Percentiles rank a stretch among this genome's conserved stretches.
Evolutionary conservation across 257 asterid genomes (phyloP).

Genomic region (Vinca minor): DNA sequence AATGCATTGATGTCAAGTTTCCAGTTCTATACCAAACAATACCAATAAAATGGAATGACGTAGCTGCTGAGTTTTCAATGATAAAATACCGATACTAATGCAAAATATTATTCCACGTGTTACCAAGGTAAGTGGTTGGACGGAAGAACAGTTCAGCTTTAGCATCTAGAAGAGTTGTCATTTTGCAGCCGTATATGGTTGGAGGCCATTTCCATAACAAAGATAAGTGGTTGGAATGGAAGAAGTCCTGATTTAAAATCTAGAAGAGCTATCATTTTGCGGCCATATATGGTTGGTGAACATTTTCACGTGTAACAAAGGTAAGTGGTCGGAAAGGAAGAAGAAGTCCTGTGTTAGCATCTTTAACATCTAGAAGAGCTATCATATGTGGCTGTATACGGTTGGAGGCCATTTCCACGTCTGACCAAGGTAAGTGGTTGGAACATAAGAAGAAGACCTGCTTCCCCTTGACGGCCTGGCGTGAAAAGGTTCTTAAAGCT

Average conservation of each 20-base stretch:
- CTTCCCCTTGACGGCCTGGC: background rate
- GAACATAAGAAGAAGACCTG: background rate
- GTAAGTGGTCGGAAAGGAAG: too few species aligned
- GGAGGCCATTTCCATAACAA: background rate
- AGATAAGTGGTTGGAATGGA: too few species aligned
- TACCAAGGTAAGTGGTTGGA: too few species aligned
- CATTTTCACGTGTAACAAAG: too few species aligned
- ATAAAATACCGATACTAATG: background rate
- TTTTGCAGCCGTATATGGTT: background rate
- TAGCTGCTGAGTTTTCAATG: background rate
- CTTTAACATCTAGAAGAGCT: background rate
- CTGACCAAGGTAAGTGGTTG: background rate
- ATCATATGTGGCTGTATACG: background rate
- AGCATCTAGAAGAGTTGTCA: background rate
- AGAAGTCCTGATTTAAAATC: too few species aligned
- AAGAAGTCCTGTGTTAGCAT: too few species aligned
- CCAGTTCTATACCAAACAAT: background rate
- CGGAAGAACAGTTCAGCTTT: background rate
- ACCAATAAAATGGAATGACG: background rate
- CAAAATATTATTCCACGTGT: too few species aligned
- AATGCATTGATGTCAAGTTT: background rate
- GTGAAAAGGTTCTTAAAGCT: background rate
- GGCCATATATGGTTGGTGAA: too few species aligned
- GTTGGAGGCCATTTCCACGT: background rate
- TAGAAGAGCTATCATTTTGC: too few species aligned